phyloP scores from a whole-genome alignment of 352 stramenopile genomes.

The Phytophthora meadii region DNA sequence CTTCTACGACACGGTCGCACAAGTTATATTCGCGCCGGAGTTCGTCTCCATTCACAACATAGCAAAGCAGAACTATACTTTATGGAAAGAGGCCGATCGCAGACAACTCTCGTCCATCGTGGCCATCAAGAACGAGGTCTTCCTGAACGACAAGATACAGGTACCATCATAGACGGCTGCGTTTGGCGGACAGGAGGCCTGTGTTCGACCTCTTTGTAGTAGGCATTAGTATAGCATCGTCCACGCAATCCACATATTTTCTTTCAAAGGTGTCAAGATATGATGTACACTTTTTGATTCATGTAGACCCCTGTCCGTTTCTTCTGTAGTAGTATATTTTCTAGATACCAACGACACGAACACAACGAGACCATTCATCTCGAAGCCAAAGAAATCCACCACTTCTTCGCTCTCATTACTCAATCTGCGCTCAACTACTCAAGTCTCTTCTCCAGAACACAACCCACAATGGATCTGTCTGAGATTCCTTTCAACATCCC shows the following conservation, averaged over 20 bases:
- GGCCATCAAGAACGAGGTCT: slow-evolving; percentile 82
- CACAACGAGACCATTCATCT: not conserved
- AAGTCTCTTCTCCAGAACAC: not conserved
- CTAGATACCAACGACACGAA: too few species aligned
- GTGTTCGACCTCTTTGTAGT: slow-evolving; percentile 41
- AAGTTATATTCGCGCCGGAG: slow-evolving; percentile 79
- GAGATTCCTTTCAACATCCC: slow-evolving; percentile 40
- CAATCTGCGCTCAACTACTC: slow-evolving; percentile 9
- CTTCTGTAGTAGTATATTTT: not conserved
- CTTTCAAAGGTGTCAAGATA: slow-evolving; percentile 22
- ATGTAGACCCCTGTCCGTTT: too few species aligned
- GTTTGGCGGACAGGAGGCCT: slow-evolving; percentile 25
- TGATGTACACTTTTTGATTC: not conserved
- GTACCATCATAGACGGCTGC: slow-evolving; percentile 44
- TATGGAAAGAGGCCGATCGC: slow-evolving; percentile 85
- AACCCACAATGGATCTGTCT: slow-evolving; percentile 32
- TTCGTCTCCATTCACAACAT: slow-evolving; percentile 79
- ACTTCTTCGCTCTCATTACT: not conserved
- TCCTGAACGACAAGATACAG: slow-evolving; percentile 73
- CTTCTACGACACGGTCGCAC: slow-evolving; percentile 81
- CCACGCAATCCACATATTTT: slow-evolving; percentile 39
- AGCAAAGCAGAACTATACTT: slow-evolving; percentile 84
- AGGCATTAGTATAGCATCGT: slow-evolving; percentile 38
- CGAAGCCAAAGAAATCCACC: not conserved
- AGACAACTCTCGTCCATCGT: slow-evolving; percentile 85